Conservation (phyloP, 352 stramenopile genomes). For the Poterioochromonas sp. region DNA sequence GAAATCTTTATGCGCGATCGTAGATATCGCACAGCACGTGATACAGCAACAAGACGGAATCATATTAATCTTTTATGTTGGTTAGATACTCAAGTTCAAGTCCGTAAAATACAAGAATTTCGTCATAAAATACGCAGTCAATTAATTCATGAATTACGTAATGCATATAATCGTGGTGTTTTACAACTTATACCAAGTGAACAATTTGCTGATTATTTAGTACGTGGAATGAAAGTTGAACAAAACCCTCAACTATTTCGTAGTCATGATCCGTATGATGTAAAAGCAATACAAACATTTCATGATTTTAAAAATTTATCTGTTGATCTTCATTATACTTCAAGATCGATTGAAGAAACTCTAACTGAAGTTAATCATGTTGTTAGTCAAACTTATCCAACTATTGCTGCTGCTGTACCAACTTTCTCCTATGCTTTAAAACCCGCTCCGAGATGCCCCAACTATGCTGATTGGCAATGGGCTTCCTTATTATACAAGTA, state of each 20-base stretch:
- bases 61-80: constrained; percentile 41
- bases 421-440: background rate
- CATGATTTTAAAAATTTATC: background rate
- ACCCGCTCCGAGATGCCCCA: background rate
- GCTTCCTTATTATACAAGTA: background rate
- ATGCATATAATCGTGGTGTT: constrained; percentile 37
- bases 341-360: background rate
- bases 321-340: background rate
- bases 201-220: background rate
- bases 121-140: background rate
- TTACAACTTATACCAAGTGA: constrained; percentile 26
- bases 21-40: constrained; percentile 49
- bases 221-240: background rate
- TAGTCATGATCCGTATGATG: too few relatives aligned
- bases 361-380: background rate
- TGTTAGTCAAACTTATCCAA: background rate
- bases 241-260: too few relatives aligned
- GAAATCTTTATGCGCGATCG: constrained; percentile 55
- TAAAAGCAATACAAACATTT: background rate
- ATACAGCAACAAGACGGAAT: constrained; percentile 46
- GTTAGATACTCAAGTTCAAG: constrained; percentile 44
- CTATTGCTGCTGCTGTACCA: background rate
- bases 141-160: background rate
- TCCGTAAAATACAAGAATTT: constrained; percentile 44
- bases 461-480: constrained; percentile 24